These are phyloP conservation scores for Athelia sp. DNA, from an alignment of 1,284 basidiomycete species.

Conservation along the genomic window DNA sequence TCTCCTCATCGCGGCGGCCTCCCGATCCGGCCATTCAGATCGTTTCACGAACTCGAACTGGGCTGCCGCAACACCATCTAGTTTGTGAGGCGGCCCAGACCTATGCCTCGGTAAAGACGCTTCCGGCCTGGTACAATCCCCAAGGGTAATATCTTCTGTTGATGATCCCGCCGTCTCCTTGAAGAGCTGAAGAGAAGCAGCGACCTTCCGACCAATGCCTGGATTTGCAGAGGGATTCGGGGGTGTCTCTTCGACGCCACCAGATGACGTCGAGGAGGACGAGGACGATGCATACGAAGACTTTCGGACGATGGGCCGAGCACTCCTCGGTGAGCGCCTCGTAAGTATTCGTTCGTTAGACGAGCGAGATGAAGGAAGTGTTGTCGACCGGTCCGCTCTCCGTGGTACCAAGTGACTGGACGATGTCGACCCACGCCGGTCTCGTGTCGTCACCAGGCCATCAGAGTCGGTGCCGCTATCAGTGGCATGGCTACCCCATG, in stretches of 20 bases:
- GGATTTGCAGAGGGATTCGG: conserved; percentile 27
- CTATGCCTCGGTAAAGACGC: conserved; percentile 28
- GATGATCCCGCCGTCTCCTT: conserved; percentile 58
- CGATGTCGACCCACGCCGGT: conserved; percentile 17
- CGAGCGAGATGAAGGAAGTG: conserved; percentile 26
- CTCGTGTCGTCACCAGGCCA: conserved; percentile 27
- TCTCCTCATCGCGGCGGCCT: conserved; percentile 58
- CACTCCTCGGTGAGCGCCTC: conserved; percentile 19
- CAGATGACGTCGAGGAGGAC: conserved; percentile 40
- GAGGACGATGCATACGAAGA: conserved; percentile 23
- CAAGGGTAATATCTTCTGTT: conserved; percentile 30
- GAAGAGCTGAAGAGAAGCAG: conserved; percentile 73
- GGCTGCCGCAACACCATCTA: conserved; percentile 53
- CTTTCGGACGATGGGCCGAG: conserved; percentile 34
- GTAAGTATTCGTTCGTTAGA: conserved; percentile 6
- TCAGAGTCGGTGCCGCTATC: conserved; percentile 31
- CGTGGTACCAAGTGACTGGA: conserved; percentile 9
- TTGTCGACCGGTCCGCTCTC: conserved; percentile 29
- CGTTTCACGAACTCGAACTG: conserved; percentile 77
- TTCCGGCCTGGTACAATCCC: conserved; percentile 26
- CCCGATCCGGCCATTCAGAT: conserved; percentile 76
- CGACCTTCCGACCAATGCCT: conserved; percentile 74
- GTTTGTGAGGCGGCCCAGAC: conserved; percentile 38
- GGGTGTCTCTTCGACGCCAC: conserved; percentile 16
- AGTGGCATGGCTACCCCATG: conserved; percentile 17